Conservation (phyloP, 768 basidiomycete genomes). For the Mycena sanguinolenta region DNA sequence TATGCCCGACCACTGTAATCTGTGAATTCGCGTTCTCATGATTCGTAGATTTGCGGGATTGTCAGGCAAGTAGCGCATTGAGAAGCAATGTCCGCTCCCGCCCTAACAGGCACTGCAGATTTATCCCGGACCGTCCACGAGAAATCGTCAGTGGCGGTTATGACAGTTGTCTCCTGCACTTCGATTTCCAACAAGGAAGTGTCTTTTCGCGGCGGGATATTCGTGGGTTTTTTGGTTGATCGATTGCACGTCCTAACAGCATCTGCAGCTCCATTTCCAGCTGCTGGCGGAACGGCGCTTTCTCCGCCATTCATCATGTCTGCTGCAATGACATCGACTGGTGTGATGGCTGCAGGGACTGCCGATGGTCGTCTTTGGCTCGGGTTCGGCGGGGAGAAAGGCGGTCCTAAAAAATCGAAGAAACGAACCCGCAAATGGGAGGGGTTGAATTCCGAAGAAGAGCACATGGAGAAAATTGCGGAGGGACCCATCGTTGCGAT, state of each 20-base stretch:
- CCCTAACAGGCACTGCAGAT: constrained; percentile 48
- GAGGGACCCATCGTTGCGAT: constrained; percentile 82
- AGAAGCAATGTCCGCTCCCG: background rate
- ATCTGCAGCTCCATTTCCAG: constrained; percentile 52
- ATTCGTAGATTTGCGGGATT: constrained; percentile 74
- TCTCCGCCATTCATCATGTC: constrained; percentile 84
- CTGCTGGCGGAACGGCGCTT: constrained; percentile 65
- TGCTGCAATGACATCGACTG: constrained; percentile 68
- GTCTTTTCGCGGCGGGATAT: constrained; percentile 72
- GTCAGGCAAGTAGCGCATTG: constrained; percentile 50
- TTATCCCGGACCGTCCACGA: constrained; percentile 77
- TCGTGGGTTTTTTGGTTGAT: constrained; percentile 51
- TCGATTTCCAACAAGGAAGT: constrained; percentile 69
- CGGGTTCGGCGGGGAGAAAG: constrained; percentile 77
- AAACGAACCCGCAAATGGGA: constrained; percentile 78
- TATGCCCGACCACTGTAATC: constrained; percentile 48
- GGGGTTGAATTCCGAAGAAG: constrained; percentile 67
- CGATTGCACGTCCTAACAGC: constrained; percentile 7
- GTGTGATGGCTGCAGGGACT: constrained; percentile 76
- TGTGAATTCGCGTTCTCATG: constrained; percentile 7
- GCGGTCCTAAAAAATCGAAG: constrained; percentile 49
- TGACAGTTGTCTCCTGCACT: constrained; percentile 77
- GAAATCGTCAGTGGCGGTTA: constrained; percentile 87
- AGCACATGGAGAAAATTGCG: constrained; percentile 64
- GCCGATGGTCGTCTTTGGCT: constrained; percentile 83